A percentile compares a stretch with the other conserved stretches of the same genome.
phyloP scores from a whole-genome alignment of 2,329 filamentous ascomycete species.

The Nothopassalora personata region DNA sequence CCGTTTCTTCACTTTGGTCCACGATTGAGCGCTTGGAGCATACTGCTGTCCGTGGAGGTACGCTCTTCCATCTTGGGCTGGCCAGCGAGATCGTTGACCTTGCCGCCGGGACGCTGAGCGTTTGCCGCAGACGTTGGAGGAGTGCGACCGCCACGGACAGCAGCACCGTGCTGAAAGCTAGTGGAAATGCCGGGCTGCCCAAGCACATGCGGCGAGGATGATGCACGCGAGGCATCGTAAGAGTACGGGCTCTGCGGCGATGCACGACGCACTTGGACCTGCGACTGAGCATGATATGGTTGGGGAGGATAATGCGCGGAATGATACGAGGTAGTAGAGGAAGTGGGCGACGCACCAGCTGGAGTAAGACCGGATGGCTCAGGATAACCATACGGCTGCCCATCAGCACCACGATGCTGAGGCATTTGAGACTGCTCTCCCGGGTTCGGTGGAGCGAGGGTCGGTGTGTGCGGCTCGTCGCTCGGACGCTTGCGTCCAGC shows the following conservation, averaged over 20 bases:
- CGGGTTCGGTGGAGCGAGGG: constrained; percentile 45
- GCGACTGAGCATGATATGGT: constrained; percentile 36
- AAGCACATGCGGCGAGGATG: constrained; percentile 39
- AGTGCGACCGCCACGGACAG: constrained; percentile 35
- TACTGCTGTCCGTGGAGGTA: constrained; percentile 28
- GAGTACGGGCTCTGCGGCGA: constrained; percentile 40
- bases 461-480: constrained; percentile 48
- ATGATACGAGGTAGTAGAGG: constrained; percentile 37
- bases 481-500: constrained; percentile 43
- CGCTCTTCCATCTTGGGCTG: constrained; percentile 36
- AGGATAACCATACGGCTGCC: constrained; percentile 36
- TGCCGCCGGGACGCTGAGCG: constrained; percentile 24
- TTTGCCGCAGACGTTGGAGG: constrained; percentile 30
- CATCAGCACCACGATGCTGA: constrained; percentile 11
- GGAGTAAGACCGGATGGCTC: constrained; percentile 42
- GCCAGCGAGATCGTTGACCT: constrained; percentile 25
- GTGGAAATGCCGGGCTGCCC: constrained; percentile 12
- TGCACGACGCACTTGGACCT: constrained; percentile 34
- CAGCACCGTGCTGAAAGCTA: constrained; percentile 27
- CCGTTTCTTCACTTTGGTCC: constrained; percentile 19
- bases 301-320: constrained; percentile 27
- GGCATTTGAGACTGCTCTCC: constrained; percentile 38
- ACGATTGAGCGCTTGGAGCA: constrained; percentile 25
- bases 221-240: constrained; percentile 39
- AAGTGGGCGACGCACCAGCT: constrained; percentile 41